Evolutionary conservation across 805 yeast genomes (phyloP).

Genomic region (Priceomyces castillae): DNA sequence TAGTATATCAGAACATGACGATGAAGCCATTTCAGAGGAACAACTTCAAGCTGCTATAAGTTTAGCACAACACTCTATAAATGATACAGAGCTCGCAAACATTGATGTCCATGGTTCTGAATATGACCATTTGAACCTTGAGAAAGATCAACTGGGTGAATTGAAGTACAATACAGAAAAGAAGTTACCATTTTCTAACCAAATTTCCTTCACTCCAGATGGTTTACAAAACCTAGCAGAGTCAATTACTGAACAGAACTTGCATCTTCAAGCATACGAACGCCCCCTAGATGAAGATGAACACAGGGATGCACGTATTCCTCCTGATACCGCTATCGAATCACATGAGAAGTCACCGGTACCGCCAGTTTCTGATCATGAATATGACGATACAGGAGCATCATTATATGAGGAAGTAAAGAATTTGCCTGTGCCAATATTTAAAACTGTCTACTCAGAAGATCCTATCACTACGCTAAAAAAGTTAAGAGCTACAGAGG

Average conservation of each 20-base stretch:
- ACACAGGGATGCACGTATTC: no score
- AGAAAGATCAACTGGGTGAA: no score
- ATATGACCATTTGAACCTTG: no score
- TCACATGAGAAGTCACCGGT: slow-evolving; percentile 5
- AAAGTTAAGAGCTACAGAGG: slow-evolving; percentile 22
- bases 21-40: slow-evolving; percentile 3
- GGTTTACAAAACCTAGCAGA: not conserved
- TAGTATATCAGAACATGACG: slow-evolving; percentile 1
- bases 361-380: slow-evolving; percentile 28
- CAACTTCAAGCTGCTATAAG: not conserved
- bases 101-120: no score
- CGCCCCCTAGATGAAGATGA: no score
- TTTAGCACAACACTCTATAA: not conserved
- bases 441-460: slow-evolving; percentile 26
- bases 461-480: slow-evolving; percentile 21
- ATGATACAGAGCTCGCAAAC: no score
- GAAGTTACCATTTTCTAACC: no score
- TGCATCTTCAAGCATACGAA: no score
- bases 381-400: slow-evolving; percentile 16
- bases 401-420: slow-evolving; percentile 2
- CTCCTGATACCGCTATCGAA: no score
- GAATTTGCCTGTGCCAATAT: slow-evolving; percentile 17
- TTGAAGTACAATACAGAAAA: no score
- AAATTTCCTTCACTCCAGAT: not conserved
- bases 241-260: no score